These are phyloP conservation scores for Rhododendron vialii DNA, from an alignment of 148 eudicot genomes.

Conservation along the genomic window DNA sequence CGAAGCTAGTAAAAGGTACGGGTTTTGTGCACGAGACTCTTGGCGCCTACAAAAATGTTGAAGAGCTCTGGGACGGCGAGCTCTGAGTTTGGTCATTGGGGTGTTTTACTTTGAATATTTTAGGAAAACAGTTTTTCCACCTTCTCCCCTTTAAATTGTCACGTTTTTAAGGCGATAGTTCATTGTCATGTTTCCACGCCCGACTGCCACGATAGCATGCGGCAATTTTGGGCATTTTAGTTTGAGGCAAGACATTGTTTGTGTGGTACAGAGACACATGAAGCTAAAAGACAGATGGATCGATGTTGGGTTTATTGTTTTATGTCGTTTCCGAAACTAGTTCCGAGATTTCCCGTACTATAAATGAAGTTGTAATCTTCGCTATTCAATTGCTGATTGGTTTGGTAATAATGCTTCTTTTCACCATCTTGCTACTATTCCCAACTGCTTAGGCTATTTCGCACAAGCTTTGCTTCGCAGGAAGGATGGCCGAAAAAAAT, in stretches of 20 bases:
- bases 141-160: background rate
- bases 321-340: background rate
- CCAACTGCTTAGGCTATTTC: background rate
- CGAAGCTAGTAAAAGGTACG: slow-evolving; percentile 34
- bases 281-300: background rate
- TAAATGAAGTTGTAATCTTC: background rate
- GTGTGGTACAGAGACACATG: background rate
- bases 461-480: no score
- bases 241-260: background rate
- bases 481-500: no score
- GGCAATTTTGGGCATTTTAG: background rate
- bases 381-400: background rate
- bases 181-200: background rate
- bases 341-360: background rate
- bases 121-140: background rate
- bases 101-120: background rate
- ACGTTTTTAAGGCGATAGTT: background rate
- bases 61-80: slow-evolving; percentile 80
- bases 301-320: background rate
- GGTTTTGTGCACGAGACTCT: slow-evolving; percentile 40
- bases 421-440: background rate
- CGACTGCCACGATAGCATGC: background rate
- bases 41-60: slow-evolving; percentile 49
- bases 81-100: slow-evolving; percentile 20
- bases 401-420: background rate